These are phyloP conservation scores for Geotrichum bryndzae DNA, from an alignment of 1,139 yeast species.

Conservation along the genomic window DNA sequence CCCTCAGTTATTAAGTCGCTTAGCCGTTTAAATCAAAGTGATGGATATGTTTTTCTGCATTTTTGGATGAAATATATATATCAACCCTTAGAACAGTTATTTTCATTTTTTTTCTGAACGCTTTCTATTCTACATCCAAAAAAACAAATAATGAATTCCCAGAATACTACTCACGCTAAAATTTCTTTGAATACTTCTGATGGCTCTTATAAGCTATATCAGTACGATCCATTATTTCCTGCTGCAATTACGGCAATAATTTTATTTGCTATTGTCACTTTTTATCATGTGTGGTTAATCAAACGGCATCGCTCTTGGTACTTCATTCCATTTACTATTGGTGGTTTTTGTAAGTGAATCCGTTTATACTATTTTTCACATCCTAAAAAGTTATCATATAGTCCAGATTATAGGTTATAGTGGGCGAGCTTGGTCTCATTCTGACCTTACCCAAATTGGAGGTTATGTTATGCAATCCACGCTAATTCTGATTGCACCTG, in stretches of 20 bases:
- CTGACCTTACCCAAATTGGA: not conserved
- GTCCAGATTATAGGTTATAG: not conserved
- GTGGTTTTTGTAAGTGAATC: not conserved
- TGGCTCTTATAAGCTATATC: not conserved
- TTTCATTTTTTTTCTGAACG: no score
- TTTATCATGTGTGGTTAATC: not conserved
- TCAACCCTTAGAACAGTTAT: no score
- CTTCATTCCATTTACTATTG: not conserved
- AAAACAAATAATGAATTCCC: no score
- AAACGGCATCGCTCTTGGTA: not conserved
- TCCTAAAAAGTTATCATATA: not conserved
- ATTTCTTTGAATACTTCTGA: not conserved
- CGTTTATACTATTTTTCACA: not conserved
- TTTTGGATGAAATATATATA: no score
- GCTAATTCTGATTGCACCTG: slow-evolving; percentile 41
- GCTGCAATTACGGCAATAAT: not conserved
- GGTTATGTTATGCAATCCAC: slow-evolving; percentile 37
- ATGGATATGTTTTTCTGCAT: no score
- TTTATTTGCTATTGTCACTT: not conserved
- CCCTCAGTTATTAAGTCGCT: no score
- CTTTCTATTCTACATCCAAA: no score
- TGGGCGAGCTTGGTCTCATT: not conserved
- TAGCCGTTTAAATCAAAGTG: no score
- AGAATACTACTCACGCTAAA: not conserved
- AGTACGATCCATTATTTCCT: not conserved